These are phyloP conservation scores for Annulohypoxylon truncatum DNA, from an alignment of 2,329 filamentous ascomycete species.

Conservation along the genomic window DNA sequence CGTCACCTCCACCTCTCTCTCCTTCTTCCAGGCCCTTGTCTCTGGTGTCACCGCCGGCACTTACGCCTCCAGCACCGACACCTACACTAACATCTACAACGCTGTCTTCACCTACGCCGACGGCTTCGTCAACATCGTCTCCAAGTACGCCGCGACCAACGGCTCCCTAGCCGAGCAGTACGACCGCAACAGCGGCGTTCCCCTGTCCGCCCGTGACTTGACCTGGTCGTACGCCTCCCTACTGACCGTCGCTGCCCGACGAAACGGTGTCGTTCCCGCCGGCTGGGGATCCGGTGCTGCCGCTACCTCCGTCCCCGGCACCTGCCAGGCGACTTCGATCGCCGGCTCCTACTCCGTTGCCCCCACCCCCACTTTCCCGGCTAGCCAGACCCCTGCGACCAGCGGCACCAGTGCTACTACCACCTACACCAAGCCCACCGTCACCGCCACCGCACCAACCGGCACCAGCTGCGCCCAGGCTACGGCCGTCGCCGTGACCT, in stretches of 20 bases:
- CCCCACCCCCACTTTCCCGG: slow-evolving; percentile 61
- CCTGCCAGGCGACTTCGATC: slow-evolving; percentile 61
- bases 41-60: slow-evolving; percentile 70
- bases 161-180: slow-evolving; percentile 78
- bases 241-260: slow-evolving; percentile 70
- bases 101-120: slow-evolving; percentile 70
- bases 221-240: slow-evolving; percentile 62
- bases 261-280: slow-evolving; percentile 65
- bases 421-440: slow-evolving; percentile 43
- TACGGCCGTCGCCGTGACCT: slow-evolving; percentile 68
- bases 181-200: slow-evolving; percentile 62
- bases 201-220: slow-evolving; percentile 71
- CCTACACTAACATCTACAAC: slow-evolving; percentile 66
- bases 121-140: slow-evolving; percentile 70
- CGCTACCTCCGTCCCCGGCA: slow-evolving; percentile 60
- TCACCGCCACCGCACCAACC: slow-evolving; percentile 46
- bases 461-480: slow-evolving; percentile 53
- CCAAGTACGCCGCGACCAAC: slow-evolving; percentile 69
- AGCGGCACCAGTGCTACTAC: slow-evolving; percentile 41
- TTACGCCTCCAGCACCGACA: slow-evolving; percentile 62
- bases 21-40: slow-evolving; percentile 77
- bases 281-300: slow-evolving; percentile 62
- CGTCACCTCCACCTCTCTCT: slow-evolving; percentile 71
- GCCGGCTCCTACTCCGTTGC: slow-evolving; percentile 64
- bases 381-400: slow-evolving; percentile 59